Conservation (phyloP, 2,329 filamentous ascomycete genomes). For the Colletotrichum sp. region DNA sequence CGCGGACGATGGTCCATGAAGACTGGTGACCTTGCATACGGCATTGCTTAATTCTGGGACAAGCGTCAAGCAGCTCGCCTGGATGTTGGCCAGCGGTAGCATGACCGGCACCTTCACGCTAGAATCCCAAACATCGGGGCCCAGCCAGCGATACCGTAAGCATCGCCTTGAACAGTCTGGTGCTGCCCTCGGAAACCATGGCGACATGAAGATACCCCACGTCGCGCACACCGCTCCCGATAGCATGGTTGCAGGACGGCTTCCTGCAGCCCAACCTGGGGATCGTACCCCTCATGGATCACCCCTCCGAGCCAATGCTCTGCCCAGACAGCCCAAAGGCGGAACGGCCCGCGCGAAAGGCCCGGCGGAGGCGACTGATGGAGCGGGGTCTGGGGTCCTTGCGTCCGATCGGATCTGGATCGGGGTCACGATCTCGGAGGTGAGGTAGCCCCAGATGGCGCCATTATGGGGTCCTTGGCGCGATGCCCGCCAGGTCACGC, state of each 20-base stretch:
- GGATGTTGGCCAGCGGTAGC: not conserved
- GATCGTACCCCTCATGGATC: not conserved
- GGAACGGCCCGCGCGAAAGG: constrained; percentile 8
- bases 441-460: constrained; percentile 5
- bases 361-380: not conserved
- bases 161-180: fast-evolving
- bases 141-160: fast-evolving
- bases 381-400: not conserved
- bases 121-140: not conserved
- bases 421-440: not conserved
- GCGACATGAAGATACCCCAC: not conserved
- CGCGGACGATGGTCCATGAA: fast-evolving
- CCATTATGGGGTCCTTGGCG: constrained; percentile 10
- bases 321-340: not conserved
- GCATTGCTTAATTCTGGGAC: not conserved
- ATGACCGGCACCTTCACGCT: not conserved
- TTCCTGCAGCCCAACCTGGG: not conserved
- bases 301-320: not conserved
- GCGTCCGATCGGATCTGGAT: constrained; percentile 4
- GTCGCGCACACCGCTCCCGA: not conserved
- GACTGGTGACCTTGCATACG: fast-evolving
- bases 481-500: not conserved
- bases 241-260: not conserved
- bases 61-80: not conserved
- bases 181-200: fast-evolving